A percentile compares a stretch with the other conserved stretches of the same genome.
These are phyloP conservation scores for Didymella sp. DNA, from an alignment of 2,329 filamentous ascomycete species.

Conservation along the genomic window DNA sequence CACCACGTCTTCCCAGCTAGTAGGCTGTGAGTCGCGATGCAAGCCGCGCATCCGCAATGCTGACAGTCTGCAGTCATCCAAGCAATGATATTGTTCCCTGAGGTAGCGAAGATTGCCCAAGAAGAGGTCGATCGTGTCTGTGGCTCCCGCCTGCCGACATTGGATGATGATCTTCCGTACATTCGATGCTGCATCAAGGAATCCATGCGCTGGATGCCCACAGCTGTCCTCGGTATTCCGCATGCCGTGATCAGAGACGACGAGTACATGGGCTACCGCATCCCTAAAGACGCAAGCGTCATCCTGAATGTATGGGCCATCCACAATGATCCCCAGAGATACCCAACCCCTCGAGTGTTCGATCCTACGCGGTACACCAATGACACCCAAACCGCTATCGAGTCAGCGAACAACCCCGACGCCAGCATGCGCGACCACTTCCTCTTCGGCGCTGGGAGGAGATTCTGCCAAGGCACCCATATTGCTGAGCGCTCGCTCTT, in stretches of 20 bases:
- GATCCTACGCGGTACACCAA: neutral
- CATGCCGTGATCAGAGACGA: constrained; percentile 39
- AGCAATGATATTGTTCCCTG: constrained; percentile 36
- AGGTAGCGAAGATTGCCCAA: constrained; percentile 29
- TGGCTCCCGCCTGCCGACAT: constrained; percentile 37
- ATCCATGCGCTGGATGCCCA: constrained; percentile 43
- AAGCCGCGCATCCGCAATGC: neutral
- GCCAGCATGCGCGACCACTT: neutral
- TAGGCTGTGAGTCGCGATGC: constrained; percentile 18
- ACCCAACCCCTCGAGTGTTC: neutral
- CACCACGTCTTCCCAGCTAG: constrained; percentile 33
- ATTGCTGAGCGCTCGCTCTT: neutral
- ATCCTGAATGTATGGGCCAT: constrained; percentile 44
- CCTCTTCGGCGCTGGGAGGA: neutral
- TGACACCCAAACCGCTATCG: neutral
- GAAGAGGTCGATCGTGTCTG: constrained; percentile 40
- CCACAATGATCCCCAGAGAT: neutral
- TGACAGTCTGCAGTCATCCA: constrained; percentile 24
- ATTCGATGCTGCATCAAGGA: constrained; percentile 42
- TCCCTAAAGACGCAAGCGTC: constrained; percentile 48
- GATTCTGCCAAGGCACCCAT: neutral
- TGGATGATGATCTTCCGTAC: constrained; percentile 39
- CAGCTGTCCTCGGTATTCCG: constrained; percentile 26
- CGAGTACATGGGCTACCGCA: constrained; percentile 42
- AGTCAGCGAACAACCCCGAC: neutral